phyloP scores from a whole-genome alignment of 2,329 filamentous ascomycete species.

The Tolypocladium amazonense region DNA sequence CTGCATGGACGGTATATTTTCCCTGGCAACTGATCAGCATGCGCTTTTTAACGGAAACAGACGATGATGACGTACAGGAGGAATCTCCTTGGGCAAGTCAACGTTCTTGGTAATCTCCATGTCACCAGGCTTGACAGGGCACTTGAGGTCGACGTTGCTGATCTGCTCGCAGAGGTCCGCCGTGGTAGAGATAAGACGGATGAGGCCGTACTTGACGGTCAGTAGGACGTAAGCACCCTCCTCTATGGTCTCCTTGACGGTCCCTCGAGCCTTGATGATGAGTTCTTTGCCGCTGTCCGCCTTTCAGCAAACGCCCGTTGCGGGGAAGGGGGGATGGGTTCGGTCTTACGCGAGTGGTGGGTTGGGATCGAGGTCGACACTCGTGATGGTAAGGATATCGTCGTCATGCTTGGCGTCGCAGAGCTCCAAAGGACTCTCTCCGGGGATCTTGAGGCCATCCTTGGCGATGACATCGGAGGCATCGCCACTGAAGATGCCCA shows the following conservation, averaged over 20 bases:
- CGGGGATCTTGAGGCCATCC: conserved; percentile 57
- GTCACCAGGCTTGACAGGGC: conserved; percentile 74
- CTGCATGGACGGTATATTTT: conserved; percentile 79
- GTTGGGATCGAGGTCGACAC: conserved; percentile 75
- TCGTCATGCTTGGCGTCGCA: conserved; percentile 56
- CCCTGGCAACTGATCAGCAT: conserved; percentile 43
- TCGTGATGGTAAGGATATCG: conserved; percentile 66
- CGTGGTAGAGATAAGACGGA: conserved; percentile 72
- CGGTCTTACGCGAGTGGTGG: conserved; percentile 64
- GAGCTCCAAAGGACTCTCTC: conserved; percentile 75
- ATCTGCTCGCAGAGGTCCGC: conserved; percentile 86
- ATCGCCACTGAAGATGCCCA: conserved; percentile 28
- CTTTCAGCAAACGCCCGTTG: conserved; percentile 11
- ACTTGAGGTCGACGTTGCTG: conserved; percentile 76
- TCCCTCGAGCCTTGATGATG: conserved; percentile 67
- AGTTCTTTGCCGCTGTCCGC: conserved; percentile 61
- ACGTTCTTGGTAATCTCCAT: conserved; percentile 70
- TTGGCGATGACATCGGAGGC: conserved; percentile 25
- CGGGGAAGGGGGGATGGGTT: neutral
- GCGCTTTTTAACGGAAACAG: neutral
- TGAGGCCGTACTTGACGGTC: conserved; percentile 87
- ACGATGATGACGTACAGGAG: conserved; percentile 54
- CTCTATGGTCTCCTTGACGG: conserved; percentile 60
- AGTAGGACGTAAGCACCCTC: conserved; percentile 74
- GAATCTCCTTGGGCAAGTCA: conserved; percentile 75